Evolutionary conservation across 192 early-diverging fungal genomes (phyloP).

Genomic region (Entophlyctis luteolus): DNA sequence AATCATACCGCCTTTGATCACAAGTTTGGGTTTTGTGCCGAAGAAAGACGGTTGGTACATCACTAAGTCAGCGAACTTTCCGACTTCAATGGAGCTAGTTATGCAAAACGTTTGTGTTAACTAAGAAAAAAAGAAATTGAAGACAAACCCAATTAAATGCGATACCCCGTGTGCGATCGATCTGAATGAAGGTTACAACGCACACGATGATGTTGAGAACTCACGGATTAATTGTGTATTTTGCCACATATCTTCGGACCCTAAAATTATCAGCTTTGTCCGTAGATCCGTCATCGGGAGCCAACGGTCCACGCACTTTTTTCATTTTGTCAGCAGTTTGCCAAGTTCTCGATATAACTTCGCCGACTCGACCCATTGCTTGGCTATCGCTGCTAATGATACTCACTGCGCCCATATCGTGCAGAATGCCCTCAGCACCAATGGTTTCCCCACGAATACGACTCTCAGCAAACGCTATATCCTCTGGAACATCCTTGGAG

Average conservation of each 20-base stretch:
- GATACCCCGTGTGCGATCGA: slow-evolving; percentile 83
- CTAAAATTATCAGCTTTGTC: slow-evolving; percentile 78
- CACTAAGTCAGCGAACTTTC: slow-evolving; percentile 91
- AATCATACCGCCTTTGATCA: slow-evolving; percentile 87
- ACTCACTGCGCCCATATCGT: slow-evolving; percentile 90
- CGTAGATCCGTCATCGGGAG: slow-evolving; percentile 4
- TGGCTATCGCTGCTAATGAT: slow-evolving; percentile 92
- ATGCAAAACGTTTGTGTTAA: no score
- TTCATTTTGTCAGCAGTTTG: slow-evolving; percentile 96
- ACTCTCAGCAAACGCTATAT: slow-evolving; percentile 94
- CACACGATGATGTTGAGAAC: slow-evolving; percentile 13
- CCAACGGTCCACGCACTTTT: slow-evolving; percentile 52
- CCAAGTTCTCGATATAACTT: slow-evolving; percentile 90
- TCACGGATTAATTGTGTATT: slow-evolving; percentile 97
- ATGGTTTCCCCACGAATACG: slow-evolving; percentile 96
- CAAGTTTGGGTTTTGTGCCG: slow-evolving; percentile 79
- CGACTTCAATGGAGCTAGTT: slow-evolving; percentile 91
- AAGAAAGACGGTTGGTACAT: slow-evolving; percentile 81
- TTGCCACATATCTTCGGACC: slow-evolving; percentile 87
- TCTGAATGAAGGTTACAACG: slow-evolving; percentile 33
- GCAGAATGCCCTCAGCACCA: slow-evolving; percentile 92
- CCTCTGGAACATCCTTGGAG: slow-evolving; percentile 87
- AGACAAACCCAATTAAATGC: slow-evolving; percentile 70
- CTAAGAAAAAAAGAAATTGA: not conserved
- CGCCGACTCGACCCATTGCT: slow-evolving; percentile 96